phyloP scores from a whole-genome alignment of 257 asterid species.

The Solanum clarkiae region DNA sequence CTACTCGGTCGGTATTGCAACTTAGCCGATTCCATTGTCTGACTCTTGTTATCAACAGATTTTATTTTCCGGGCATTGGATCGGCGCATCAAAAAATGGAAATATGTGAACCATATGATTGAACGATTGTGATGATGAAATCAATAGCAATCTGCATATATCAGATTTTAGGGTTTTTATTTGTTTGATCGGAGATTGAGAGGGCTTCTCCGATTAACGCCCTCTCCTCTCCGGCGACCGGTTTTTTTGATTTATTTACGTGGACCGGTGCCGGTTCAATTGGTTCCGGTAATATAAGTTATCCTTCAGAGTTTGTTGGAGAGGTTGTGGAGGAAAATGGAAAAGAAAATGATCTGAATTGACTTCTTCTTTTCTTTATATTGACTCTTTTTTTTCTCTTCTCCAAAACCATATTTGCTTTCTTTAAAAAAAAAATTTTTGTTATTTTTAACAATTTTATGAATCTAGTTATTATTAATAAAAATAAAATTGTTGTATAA shows the following conservation, averaged over 20 bases:
- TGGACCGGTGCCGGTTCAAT: neutral
- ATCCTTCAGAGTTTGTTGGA: neutral
- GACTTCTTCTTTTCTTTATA: neutral
- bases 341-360: neutral
- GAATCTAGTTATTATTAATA: neutral
- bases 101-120: conserved; percentile 49
- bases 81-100: conserved; percentile 87
- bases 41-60: neutral
- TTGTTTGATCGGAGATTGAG: neutral
- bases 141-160: neutral
- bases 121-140: neutral
- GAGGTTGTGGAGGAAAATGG: neutral
- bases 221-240: neutral
- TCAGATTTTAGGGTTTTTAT: neutral
- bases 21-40: conserved; percentile 64
- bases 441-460: neutral
- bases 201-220: neutral
- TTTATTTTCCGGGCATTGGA: conserved; percentile 55
- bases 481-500: neutral
- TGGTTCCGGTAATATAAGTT: neutral
- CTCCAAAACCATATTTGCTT: neutral
- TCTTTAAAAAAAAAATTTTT: no score
- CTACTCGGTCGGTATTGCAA: conserved; percentile 44
- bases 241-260: neutral
- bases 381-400: neutral